phyloP scores from a whole-genome alignment of 352 stramenopile genomes.

The Pythium grandisporangium region DNA sequence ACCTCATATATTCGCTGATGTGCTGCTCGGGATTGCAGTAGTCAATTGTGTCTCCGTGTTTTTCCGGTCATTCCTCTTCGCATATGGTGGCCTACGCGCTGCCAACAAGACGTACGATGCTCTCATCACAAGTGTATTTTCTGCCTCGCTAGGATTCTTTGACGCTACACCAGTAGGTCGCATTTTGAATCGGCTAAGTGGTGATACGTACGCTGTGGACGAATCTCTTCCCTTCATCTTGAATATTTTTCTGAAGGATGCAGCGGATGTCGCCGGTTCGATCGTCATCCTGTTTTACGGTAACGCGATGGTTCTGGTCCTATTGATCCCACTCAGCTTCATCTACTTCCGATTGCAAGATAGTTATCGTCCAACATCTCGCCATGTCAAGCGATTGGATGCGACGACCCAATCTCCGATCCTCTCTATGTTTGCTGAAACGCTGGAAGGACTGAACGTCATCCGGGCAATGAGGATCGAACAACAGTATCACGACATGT shows the following conservation, averaged over 20 bases:
- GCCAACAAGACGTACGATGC: conserved; percentile 47
- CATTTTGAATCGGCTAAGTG: conserved; percentile 71
- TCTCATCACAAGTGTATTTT: conserved; percentile 45
- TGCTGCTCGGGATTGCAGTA: conserved; percentile 52
- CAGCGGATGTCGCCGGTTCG: conserved; percentile 54
- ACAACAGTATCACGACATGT: conserved; percentile 24
- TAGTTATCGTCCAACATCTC: conserved; percentile 60
- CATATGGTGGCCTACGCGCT: conserved; percentile 62
- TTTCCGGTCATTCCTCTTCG: conserved; percentile 80
- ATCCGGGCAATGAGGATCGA: conserved; percentile 50
- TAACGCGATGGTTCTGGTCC: conserved; percentile 59
- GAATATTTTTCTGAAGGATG: conserved; percentile 84
- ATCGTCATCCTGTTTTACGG: conserved; percentile 75
- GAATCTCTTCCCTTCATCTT: conserved; percentile 84
- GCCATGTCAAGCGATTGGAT: conserved; percentile 63
- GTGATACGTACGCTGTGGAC: conserved; percentile 78
- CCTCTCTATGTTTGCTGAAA: conserved; percentile 62
- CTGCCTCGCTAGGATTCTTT: conserved; percentile 56
- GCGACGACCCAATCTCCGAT: conserved; percentile 69
- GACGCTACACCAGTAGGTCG: conserved; percentile 53
- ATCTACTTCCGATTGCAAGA: conserved; percentile 59
- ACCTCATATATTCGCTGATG: conserved; percentile 32
- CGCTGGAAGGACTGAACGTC: conserved; percentile 53
- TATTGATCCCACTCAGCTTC: conserved; percentile 65
- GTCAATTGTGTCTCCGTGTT: conserved; percentile 64